phyloP scores from a whole-genome alignment of 2,329 filamentous ascomycete species.

The Epichloe baconii region DNA sequence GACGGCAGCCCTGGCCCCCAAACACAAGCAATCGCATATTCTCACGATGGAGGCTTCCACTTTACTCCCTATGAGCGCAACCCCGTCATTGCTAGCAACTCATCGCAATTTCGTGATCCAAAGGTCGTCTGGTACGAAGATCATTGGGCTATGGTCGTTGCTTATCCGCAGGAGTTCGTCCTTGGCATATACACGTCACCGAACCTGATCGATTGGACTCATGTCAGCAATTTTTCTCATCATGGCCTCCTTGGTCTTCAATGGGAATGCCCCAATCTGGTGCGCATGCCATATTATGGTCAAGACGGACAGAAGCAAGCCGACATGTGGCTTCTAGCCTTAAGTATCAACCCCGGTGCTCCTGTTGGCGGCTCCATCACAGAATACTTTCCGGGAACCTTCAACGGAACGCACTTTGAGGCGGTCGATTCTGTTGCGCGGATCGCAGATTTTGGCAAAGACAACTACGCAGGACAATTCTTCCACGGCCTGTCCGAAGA shows the following conservation, averaged over 20 bases:
- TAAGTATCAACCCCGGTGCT: constrained; percentile 45
- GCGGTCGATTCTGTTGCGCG: constrained; percentile 16
- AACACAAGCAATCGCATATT: constrained; percentile 49
- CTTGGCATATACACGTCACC: constrained; percentile 49
- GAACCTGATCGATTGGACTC: constrained; percentile 44
- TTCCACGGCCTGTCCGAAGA: constrained; percentile 15
- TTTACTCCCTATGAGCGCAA: constrained; percentile 47
- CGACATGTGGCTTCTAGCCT: constrained; percentile 28
- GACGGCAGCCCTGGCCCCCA: constrained; percentile 17
- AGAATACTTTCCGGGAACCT: constrained; percentile 44
- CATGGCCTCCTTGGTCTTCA: constrained; percentile 39
- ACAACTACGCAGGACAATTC: constrained; percentile 24
- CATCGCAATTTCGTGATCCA: constrained; percentile 49
- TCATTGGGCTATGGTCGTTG: constrained; percentile 44
- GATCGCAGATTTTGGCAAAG: constrained; percentile 22
- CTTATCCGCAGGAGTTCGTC: constrained; percentile 37
- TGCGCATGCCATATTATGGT: constrained; percentile 34
- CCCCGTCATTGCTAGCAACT: constrained; percentile 43
- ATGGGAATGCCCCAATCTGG: constrained; percentile 52
- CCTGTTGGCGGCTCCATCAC: constrained; percentile 41
- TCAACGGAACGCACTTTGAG: constrained; percentile 52
- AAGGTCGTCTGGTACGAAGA: constrained; percentile 47
- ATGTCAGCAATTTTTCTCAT: constrained; percentile 38
- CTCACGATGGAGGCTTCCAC: constrained; percentile 45
- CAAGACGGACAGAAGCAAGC: constrained; percentile 13